These are phyloP conservation scores for Syncephalis fuscata DNA, from an alignment of 371 early-diverging fungal species.

Conservation along the genomic window DNA sequence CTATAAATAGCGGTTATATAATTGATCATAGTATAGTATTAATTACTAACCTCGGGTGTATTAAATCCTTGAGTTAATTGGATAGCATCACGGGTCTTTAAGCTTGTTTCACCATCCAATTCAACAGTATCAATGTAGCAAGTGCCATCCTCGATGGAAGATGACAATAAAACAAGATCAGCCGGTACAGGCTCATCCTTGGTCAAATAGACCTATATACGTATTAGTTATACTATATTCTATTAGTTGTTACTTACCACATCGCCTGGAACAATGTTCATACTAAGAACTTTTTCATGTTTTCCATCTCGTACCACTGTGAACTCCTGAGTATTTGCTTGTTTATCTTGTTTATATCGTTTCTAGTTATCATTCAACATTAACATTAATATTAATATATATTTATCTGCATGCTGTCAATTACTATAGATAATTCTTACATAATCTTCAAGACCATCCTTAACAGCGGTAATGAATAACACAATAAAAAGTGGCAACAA, in stretches of 20 bases:
- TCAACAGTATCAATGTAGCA: slow-evolving; percentile 90
- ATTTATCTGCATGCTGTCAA: neutral
- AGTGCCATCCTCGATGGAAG: slow-evolving; percentile 47
- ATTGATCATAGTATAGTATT: slow-evolving; percentile 67
- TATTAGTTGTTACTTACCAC: slow-evolving; percentile 50
- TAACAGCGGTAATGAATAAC: slow-evolving; percentile 52
- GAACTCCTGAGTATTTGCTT: slow-evolving; percentile 12
- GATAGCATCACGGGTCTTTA: slow-evolving; percentile 58
- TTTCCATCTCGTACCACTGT: slow-evolving; percentile 11
- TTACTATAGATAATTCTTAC: slow-evolving; percentile 11
- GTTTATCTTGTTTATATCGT: slow-evolving; percentile 16
- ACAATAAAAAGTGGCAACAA: slow-evolving; percentile 58
- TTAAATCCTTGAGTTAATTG: slow-evolving; percentile 5
- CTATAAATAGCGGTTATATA: slow-evolving; percentile 68
- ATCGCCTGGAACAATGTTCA: slow-evolving; percentile 61
- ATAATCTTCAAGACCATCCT: slow-evolving; percentile 76
- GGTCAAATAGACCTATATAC: slow-evolving; percentile 69
- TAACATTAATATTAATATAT: neutral
- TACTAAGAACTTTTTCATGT: slow-evolving; percentile 23
- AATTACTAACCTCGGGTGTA: slow-evolving; percentile 30
- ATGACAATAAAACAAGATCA: slow-evolving; percentile 67
- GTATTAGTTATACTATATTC: slow-evolving; percentile 74
- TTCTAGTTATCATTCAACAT: slow-evolving; percentile 5
- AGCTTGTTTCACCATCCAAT: slow-evolving; percentile 92
- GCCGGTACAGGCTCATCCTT: slow-evolving; percentile 84